Percentiles rank a stretch among this genome's conserved stretches.
These are phyloP conservation scores for Furcasterigmium furcatum DNA, from an alignment of 2,329 filamentous ascomycete species.

Conservation along the genomic window DNA sequence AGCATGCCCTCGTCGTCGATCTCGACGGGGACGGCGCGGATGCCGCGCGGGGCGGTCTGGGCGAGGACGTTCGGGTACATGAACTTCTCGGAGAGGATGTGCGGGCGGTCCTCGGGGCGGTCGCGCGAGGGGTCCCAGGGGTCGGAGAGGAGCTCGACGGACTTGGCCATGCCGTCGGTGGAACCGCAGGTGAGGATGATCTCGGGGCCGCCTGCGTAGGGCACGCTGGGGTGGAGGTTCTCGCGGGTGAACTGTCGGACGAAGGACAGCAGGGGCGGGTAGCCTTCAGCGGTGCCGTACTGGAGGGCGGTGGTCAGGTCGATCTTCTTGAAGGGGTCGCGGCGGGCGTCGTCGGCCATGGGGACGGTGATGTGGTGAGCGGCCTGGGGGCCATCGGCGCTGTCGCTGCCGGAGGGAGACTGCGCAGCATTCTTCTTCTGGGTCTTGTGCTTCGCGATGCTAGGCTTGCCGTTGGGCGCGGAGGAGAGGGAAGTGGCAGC, in stretches of 20 bases:
- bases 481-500: slow-evolving; percentile 22
- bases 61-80: slow-evolving; percentile 76
- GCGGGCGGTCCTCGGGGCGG: slow-evolving; percentile 67
- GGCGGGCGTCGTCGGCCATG: slow-evolving; percentile 54
- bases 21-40: slow-evolving; percentile 70
- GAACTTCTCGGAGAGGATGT: slow-evolving; percentile 75
- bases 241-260: slow-evolving; percentile 74
- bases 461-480: slow-evolving; percentile 17
- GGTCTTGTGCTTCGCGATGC: slow-evolving; percentile 9
- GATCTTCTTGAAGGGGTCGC: slow-evolving; percentile 65
- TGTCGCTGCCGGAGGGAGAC: neutral
- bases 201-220: slow-evolving; percentile 73
- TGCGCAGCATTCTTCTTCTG: neutral
- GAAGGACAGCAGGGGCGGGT: slow-evolving; percentile 75
- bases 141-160: slow-evolving; percentile 71
- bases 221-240: slow-evolving; percentile 75
- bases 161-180: slow-evolving; percentile 83
- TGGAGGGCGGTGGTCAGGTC: slow-evolving; percentile 81
- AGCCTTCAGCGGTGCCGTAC: slow-evolving; percentile 81
- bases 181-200: slow-evolving; percentile 77
- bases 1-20: slow-evolving; percentile 80
- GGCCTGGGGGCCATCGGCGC: slow-evolving; percentile 12
- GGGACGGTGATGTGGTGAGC: slow-evolving; percentile 66
- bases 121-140: slow-evolving; percentile 70
- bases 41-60: slow-evolving; percentile 61